Percentiles rank a stretch among this genome's conserved stretches.
Conservation (phyloP, 2,329 filamentous ascomycete species). For the Lomentospora prolificans region DNA sequence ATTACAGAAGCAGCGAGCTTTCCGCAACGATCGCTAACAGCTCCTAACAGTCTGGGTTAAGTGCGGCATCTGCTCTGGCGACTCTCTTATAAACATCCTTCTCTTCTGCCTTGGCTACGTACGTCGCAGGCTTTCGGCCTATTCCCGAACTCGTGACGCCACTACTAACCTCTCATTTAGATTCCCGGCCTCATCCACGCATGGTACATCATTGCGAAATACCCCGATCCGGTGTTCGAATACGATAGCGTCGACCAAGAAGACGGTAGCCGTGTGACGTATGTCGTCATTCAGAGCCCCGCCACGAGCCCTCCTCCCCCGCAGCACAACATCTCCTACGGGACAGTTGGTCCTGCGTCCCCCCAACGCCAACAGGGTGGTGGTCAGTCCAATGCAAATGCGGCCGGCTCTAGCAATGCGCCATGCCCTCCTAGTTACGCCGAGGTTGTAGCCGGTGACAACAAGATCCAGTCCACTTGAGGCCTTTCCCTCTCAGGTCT, state of each 20-base stretch:
- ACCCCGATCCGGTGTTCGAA: conserved; percentile 64
- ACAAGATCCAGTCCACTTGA: conserved; percentile 64
- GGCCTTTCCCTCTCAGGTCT: no score
- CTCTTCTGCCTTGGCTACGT: conserved; percentile 68
- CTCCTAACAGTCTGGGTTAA: conserved; percentile 78
- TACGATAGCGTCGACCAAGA: conserved; percentile 58
- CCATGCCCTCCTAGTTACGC: conserved; percentile 68
- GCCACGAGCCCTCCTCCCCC: conserved; percentile 21
- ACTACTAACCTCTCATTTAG: conserved; percentile 19
- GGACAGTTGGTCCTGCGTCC: conserved; percentile 24
- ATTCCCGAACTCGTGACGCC: not conserved
- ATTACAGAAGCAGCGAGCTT: not conserved
- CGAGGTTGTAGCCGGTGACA: conserved; percentile 78
- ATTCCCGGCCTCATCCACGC: conserved; percentile 85
- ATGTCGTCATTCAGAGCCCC: conserved; percentile 62
- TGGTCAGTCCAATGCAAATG: conserved; percentile 23
- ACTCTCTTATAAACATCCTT: conserved; percentile 90
- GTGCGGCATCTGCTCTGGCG: conserved; percentile 80
- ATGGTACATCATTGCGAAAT: conserved; percentile 95
- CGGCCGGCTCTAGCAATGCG: conserved; percentile 11
- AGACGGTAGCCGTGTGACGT: conserved; percentile 55
- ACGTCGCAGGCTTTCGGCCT: conserved; percentile 17
- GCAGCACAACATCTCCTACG: conserved; percentile 33
- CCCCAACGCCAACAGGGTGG: conserved; percentile 22
- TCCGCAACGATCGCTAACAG: conserved; percentile 15